Evolutionary conservation across 306 rosid species (phyloP), one percentile per base, ranked within the genome.

Genomic region (Begonia fuchsioides): DNA sequence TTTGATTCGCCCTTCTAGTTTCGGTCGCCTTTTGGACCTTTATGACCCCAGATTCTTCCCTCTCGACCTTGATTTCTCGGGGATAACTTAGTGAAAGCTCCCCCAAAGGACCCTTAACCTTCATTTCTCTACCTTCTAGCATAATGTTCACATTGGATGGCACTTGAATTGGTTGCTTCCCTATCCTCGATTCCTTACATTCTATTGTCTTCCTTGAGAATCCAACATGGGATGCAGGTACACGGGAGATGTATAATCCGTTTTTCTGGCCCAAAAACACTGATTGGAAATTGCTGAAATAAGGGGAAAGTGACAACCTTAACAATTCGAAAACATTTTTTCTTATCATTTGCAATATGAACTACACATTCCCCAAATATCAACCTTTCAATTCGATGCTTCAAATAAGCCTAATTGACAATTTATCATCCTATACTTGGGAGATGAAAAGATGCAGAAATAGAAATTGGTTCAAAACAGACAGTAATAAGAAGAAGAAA

Each of bases 171-270:
- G 96, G 94, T 48, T 85, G 98, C 81, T 85, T 92, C 51, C 98
- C 98, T 6, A 92, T 92, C 47, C 98, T 66, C 17, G 96, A 92
- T 58, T 92, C 98, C 86, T 92, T 92, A 54, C 96, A 85, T 61
- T 79, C 80, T 45, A 66, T 67, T 18, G 72, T 59, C 72, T 65
- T 92, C 71, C 75, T 82, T 55, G 13, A 15, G 20, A 71, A 60
- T 52, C 74, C 73, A 50, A 73, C 73, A 54, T 44, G 72, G 45
- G 52, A 32, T 49, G 59, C 70, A 47, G 81, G 74, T 57, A 57
- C 53, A 56, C 54, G 51, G 26, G 77, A 67, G 51, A 66, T 8
- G 35, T 49, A 39, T 13, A 72, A 50, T 52, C 59, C 77, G 39
- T 49, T 77, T 64, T 73, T 75, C 59, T 85, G 76, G 1, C 96